Conservation (phyloP, 305 asterid genomes). For the Solanum hybrid region DNA sequence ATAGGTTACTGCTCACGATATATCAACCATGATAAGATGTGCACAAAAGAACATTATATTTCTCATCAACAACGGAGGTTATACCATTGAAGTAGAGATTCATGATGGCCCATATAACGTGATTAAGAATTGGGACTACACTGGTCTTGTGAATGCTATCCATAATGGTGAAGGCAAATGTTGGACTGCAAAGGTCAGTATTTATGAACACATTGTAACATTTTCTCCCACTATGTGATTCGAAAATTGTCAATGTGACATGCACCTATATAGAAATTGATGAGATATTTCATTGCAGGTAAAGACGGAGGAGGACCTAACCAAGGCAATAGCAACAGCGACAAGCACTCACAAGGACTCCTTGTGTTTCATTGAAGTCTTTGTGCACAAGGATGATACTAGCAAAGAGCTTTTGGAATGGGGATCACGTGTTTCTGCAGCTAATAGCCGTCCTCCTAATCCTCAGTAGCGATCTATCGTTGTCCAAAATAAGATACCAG, state of each 20-base stretch:
- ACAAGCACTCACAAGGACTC: slow-evolving; percentile 40
- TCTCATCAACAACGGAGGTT: slow-evolving; percentile 76
- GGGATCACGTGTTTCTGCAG: slow-evolving; percentile 75
- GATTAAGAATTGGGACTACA: slow-evolving; percentile 77
- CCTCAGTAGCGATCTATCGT: slow-evolving; percentile 33
- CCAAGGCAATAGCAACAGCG: slow-evolving; percentile 50
- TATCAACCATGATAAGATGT: slow-evolving; percentile 66
- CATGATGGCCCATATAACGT: slow-evolving; percentile 81
- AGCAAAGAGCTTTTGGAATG: slow-evolving; percentile 83
- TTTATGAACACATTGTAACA: background rate
- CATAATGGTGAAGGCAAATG: slow-evolving; percentile 76
- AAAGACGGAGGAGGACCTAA: slow-evolving; percentile 56
- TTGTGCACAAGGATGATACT: slow-evolving; percentile 70
- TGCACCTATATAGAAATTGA: background rate
- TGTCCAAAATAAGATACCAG: background rate
- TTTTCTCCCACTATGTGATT: background rate
- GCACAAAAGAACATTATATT: slow-evolving; percentile 57
- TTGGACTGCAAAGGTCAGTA: slow-evolving; percentile 67
- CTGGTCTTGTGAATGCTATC: slow-evolving; percentile 60
- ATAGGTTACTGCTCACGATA: slow-evolving; percentile 74
- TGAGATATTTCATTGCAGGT: slow-evolving; percentile 27
- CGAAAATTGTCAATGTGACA: background rate
- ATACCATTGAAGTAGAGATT: slow-evolving; percentile 77
- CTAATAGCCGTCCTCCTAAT: slow-evolving; percentile 68
- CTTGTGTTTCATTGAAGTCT: slow-evolving; percentile 66